Evolutionary conservation across 2,329 filamentous ascomycete genomes (phyloP), one percentile per base, ranked within the genome.

Genomic region (Talaromyces sp.): DNA sequence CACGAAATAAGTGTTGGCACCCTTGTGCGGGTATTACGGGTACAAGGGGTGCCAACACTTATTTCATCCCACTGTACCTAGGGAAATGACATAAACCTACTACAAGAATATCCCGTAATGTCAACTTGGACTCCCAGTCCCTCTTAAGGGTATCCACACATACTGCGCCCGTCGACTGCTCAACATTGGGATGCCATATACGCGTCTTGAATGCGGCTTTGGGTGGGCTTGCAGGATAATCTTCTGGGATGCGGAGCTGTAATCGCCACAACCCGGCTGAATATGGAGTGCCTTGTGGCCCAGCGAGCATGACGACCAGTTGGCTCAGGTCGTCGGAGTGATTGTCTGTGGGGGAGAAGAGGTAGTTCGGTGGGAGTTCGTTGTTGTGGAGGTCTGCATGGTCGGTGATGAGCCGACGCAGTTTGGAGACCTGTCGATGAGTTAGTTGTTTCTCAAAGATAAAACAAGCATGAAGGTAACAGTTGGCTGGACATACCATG

Each of bases 141-240:
- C 82, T 75, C 72, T 86, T 87, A 45, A 87, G 66, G 2, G 84
- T 86, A 71, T 86, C 84, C 2, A 87, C 81, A 61, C 84, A 87
- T 2, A 87, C 82, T 0, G 80, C 80, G 5, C 84, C 84, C 0
- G 80, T 82, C n/a, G 76, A 73, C 54, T 84, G 81, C 61, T 86
- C 84, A 52, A 87, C 81, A 64, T 87, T 87, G 0, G 84, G 84
- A 63, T 87, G 84, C 78, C 83, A 87, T 62, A 86, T 81, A 5
- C 79, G 76, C 2, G 84, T 86, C 56, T 77, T 78, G 66, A 87
- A 86, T 33, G 78, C 77, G 2, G 84, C 84, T 40, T 83, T 86
- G 48, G 73, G 77, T 53, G 70, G 76, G 61, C 69, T 78, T 60
- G 71, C 70, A 7, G 77, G 74, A 63, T 85, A 84, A n/a, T 78